Percentiles rank a stretch among this genome's conserved stretches.
Evolutionary conservation across 805 yeast genomes (phyloP).

Genomic region (Metschnikowia gelsemii): DNA sequence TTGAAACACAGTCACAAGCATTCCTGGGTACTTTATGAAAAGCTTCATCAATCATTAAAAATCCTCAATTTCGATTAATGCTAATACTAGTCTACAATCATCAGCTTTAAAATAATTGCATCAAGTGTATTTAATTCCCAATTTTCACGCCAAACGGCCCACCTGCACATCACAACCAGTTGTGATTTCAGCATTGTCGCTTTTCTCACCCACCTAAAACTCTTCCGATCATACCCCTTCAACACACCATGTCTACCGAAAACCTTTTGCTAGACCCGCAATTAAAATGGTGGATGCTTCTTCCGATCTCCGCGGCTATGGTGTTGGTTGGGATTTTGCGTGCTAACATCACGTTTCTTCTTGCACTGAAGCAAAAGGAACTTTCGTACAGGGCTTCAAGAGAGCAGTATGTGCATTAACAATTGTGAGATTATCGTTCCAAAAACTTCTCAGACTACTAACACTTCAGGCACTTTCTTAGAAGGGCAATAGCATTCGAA

Average conservation of each 20-base stretch:
- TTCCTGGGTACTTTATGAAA: too few species aligned
- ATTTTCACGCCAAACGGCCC: too few species aligned
- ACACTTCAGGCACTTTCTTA: constrained; percentile 53
- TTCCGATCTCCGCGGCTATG: constrained; percentile 90
- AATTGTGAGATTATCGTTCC: not conserved
- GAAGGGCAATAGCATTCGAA: constrained; percentile 57
- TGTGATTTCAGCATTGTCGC: not conserved
- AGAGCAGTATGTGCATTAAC: constrained; percentile 43
- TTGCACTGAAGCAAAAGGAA: constrained; percentile 58
- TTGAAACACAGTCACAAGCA: too few species aligned
- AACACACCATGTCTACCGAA: constrained; percentile 4
- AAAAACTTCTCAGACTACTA: constrained; percentile 11
- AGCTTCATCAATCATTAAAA: too few species aligned
- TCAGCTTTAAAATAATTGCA: too few species aligned
- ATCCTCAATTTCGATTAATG: too few species aligned
- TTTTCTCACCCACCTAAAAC: too few species aligned
- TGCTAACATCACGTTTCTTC: constrained; percentile 60
- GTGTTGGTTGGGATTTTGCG: constrained; percentile 80
- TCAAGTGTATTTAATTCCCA: too few species aligned
- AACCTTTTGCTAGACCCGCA: constrained; percentile 61
- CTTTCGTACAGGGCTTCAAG: constrained; percentile 47
- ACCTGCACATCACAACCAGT: not conserved
- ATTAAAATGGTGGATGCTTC: constrained; percentile 82
- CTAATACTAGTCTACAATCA: too few species aligned
- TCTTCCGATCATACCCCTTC: too few species aligned